Conservation (phyloP, 768 basidiomycete genomes). For the Chiua virens region DNA sequence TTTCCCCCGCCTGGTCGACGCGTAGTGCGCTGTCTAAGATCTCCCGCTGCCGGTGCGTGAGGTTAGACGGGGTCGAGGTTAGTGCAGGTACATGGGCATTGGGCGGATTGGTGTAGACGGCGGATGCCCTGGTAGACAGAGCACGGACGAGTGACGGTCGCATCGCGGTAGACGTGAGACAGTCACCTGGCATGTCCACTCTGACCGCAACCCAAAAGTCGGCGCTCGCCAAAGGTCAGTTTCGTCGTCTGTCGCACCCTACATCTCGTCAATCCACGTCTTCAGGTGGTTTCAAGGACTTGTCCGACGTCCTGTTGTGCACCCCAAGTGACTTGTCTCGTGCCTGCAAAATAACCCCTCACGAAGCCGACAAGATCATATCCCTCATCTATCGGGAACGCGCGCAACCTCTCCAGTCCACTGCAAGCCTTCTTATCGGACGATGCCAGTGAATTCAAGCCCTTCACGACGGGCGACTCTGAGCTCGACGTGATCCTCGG, state of each 20-base stretch:
- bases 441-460: slow-evolving; percentile 34
- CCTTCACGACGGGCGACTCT: slow-evolving; percentile 73
- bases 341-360: slow-evolving; percentile 50
- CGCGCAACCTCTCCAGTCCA: slow-evolving; percentile 35
- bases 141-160: slow-evolving; percentile 15
- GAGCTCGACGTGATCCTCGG: slow-evolving; percentile 68
- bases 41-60: slow-evolving; percentile 49
- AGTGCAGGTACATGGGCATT: slow-evolving; percentile 40
- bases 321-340: slow-evolving; percentile 53
- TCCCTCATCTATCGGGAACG: slow-evolving; percentile 47
- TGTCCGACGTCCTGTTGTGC: slow-evolving; percentile 51
- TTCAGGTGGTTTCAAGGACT: slow-evolving; percentile 48
- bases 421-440: slow-evolving; percentile 41
- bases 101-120: slow-evolving; percentile 46
- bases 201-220: slow-evolving; percentile 35
- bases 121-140: slow-evolving; percentile 41
- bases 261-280: slow-evolving; percentile 1
- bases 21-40: slow-evolving; percentile 69
- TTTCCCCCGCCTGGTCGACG: slow-evolving; percentile 94
- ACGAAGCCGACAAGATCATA: slow-evolving; percentile 52
- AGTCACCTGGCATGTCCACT: slow-evolving; percentile 2
- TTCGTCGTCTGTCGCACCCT: not conserved
- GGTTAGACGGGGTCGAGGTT: slow-evolving; percentile 52
- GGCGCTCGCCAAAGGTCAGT: slow-evolving; percentile 39
- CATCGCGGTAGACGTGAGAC: slow-evolving; percentile 12